phyloP scores from a whole-genome alignment of 2,329 filamentous ascomycete species.

The Hypoxylon sp. region DNA sequence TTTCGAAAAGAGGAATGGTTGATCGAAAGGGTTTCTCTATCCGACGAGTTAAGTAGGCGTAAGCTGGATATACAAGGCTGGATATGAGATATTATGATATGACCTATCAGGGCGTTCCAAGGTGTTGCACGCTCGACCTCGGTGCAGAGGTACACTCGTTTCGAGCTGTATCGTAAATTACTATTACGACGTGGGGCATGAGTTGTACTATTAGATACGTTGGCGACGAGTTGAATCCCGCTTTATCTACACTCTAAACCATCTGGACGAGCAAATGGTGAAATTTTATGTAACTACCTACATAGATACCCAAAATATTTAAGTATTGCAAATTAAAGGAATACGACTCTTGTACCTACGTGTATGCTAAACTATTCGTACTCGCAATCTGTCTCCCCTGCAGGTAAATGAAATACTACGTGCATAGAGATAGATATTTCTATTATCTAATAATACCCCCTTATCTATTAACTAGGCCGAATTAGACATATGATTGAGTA shows the following conservation, averaged over 20 bases:
- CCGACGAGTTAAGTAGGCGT: constrained; percentile 10
- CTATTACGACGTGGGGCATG: constrained; percentile 19
- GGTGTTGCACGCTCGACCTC: constrained; percentile 17
- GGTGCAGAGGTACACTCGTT: constrained; percentile 18
- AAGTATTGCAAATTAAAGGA: not conserved
- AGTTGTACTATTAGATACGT: constrained; percentile 34
- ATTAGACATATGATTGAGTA: constrained; percentile 9
- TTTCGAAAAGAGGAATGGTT: constrained; percentile 1
- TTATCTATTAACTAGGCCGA: constrained; percentile 13
- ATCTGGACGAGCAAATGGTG: constrained; percentile 24
- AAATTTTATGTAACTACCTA: constrained; percentile 1
- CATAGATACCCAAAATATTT: constrained; percentile 12
- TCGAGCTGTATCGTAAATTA: constrained; percentile 24
- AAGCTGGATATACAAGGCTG: constrained; percentile 12
- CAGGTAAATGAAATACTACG: not conserved
- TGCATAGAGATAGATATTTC: constrained; percentile 10
- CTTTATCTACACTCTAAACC: constrained; percentile 32
- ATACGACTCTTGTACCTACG: not conserved
- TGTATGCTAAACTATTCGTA: not conserved
- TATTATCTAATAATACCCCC: constrained; percentile 26
- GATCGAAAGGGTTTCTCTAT: constrained; percentile 1
- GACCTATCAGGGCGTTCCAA: constrained; percentile 23
- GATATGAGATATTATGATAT: constrained; percentile 18
- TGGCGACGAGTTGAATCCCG: constrained; percentile 32
- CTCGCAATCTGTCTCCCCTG: not conserved